Percentiles rank a stretch among this genome's conserved stretches.
Conservation (phyloP, 2,329 filamentous ascomycete genomes). For the Fusarium sp. region DNA sequence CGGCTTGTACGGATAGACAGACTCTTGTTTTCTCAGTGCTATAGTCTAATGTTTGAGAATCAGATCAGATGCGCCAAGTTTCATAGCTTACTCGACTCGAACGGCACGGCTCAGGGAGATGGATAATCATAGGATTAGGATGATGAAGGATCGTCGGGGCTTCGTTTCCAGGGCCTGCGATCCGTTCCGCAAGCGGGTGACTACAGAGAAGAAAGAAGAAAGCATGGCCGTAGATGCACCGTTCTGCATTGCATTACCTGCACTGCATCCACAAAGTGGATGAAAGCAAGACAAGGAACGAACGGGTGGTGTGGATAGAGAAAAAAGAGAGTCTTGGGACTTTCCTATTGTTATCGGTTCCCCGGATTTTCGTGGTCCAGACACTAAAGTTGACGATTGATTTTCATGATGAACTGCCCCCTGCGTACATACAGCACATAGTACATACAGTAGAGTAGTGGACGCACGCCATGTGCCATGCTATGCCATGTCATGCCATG, state of each 20-base stretch:
- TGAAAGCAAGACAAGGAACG: slow-evolving; percentile 6
- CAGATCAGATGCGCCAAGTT: slow-evolving; percentile 7
- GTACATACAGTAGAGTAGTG: background rate
- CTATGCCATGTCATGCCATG: background rate
- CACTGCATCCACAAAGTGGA: slow-evolving; percentile 30
- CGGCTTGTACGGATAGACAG: background rate
- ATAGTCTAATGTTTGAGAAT: slow-evolving; percentile 1
- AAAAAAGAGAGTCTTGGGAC: slow-evolving; percentile 1
- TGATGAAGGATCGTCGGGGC: slow-evolving; percentile 28
- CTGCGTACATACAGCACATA: background rate
- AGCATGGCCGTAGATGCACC: background rate
- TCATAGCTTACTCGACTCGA: slow-evolving; percentile 1
- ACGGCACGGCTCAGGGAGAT: background rate
- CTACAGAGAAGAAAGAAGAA: background rate
- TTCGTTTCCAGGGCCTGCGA: slow-evolving; percentile 28
- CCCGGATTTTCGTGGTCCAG: slow-evolving; percentile 38
- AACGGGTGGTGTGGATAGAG: slow-evolving; percentile 26
- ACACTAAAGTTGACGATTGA: slow-evolving; percentile 15
- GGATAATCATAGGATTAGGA: background rate
- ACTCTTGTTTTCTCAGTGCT: background rate
- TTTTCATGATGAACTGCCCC: slow-evolving; percentile 15
- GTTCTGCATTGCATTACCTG: slow-evolving; percentile 3
- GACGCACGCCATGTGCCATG: background rate
- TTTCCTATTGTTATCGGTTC: slow-evolving; percentile 33
- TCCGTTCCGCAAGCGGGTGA: slow-evolving; percentile 23